Conservation (phyloP, 371 early-diverging fungal species). For the Chytridiales sp. region DNA sequence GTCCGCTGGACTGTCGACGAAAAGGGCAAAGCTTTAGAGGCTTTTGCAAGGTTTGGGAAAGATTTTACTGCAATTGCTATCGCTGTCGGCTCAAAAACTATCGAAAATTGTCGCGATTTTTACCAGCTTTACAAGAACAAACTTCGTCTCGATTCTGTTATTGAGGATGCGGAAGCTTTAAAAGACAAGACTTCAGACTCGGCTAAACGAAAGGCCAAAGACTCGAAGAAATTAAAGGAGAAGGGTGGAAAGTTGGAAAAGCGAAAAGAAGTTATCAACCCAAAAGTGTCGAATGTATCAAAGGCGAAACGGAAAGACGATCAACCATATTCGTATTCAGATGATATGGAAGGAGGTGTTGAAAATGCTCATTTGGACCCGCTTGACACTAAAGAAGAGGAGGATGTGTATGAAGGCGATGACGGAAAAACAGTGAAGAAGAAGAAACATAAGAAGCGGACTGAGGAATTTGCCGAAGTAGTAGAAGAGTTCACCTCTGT, state of each 20-base stretch:
- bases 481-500: neutral
- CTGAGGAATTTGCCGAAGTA: neutral
- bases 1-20: slow-evolving; percentile 71
- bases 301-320: slow-evolving; percentile 2
- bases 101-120: slow-evolving; percentile 78
- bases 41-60: slow-evolving; percentile 68
- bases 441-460: slow-evolving; percentile 18
- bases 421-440: slow-evolving; percentile 17
- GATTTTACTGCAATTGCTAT: slow-evolving; percentile 71
- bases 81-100: slow-evolving; percentile 74
- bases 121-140: slow-evolving; percentile 50
- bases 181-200: slow-evolving; percentile 1
- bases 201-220: neutral
- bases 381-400: too few species aligned
- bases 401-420: slow-evolving; percentile 8
- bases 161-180: slow-evolving; percentile 10
- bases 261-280: slow-evolving; percentile 17
- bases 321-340: too few species aligned
- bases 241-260: slow-evolving; percentile 8
- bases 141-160: slow-evolving; percentile 13
- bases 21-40: slow-evolving; percentile 70
- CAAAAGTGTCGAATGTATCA: neutral
- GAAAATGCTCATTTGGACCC: too few species aligned
- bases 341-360: too few species aligned
- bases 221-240: slow-evolving; percentile 8